Evolutionary conservation across 1,284 basidiomycete genomes (phyloP), one percentile per base, ranked within the genome.

Genomic region (Ustilago trichophora): DNA sequence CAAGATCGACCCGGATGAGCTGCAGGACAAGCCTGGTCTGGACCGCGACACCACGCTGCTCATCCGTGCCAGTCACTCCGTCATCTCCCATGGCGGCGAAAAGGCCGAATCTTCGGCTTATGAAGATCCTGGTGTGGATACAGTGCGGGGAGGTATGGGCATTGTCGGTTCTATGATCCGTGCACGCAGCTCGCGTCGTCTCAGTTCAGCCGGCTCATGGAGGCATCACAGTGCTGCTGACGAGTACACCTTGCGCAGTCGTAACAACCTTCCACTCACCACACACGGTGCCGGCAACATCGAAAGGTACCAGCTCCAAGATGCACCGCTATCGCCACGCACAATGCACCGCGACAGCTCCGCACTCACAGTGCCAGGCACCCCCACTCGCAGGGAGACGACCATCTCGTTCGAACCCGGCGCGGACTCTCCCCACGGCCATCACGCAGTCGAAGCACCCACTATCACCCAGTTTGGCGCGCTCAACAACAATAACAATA

Each of bases 1-100:
- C 82, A 98, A 97, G 72, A 83, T 82, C 67, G 77, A 81, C 57
- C 76, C 80, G 0, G 58, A 74, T 18, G 72, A 81, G 37, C 49
- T 79, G 46, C 35, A 72, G 52, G 56, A 76, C 40, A 73, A 76
- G 54, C 65, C 67, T 3, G 76, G 76, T 11, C 18, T 80, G 42
- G 78, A 80, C 47, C 69, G 74, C 33, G 58, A 66, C 29, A 76
- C 79, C 9, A 78, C 76, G 15, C 46, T 81, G 34, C 63, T 81
- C 19, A 62, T 81, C 42, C 68, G 74, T 11, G 76, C 78, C 21
- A 72, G 68, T 40, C 69, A 73, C 32, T 72, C 72, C 37, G 56
- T 72, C 29, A 49, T 73, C 21, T 65, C 67, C 18, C 57, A 64
- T 19, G 59, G 62, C 19, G 55, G 52, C 13, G 65, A 73, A 26